phyloP scores from a whole-genome alignment of 331 rosid genomes.

The Telfairia occidentalis region DNA sequence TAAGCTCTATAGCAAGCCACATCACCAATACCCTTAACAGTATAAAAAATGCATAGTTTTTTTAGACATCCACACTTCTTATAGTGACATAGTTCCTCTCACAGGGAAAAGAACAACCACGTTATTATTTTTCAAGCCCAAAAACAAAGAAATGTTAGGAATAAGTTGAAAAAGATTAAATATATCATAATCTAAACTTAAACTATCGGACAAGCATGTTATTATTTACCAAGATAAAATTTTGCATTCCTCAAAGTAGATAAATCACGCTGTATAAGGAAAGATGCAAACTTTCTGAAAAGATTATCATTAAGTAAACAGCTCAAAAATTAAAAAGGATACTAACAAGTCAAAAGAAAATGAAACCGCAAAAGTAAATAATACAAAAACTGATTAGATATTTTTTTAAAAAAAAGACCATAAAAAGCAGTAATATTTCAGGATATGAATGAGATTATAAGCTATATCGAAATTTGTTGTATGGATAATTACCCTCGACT shows the following conservation, averaged over 20 bases:
- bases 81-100: neutral
- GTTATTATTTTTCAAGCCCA: no score
- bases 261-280: neutral
- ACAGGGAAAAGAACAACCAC: neutral
- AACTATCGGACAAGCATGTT: no score
- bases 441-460: neutral
- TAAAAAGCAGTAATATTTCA: neutral
- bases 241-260: neutral
- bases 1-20: neutral
- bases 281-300: neutral
- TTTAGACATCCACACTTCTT: neutral
- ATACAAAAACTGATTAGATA: neutral
- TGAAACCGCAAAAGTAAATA: neutral
- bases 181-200: no score
- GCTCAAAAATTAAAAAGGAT: neutral
- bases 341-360: neutral
- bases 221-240: neutral
- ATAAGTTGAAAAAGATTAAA: no score
- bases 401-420: neutral
- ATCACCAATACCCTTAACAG: neutral
- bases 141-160: no score
- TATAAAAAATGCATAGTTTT: neutral
- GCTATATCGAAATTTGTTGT: neutral
- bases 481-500: conserved; percentile 53
- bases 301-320: neutral